Evolutionary conservation across 1,284 basidiomycete species (phyloP), one percentile per base, ranked within the genome.

Genomic region (Sanghuangporus baumii): DNA sequence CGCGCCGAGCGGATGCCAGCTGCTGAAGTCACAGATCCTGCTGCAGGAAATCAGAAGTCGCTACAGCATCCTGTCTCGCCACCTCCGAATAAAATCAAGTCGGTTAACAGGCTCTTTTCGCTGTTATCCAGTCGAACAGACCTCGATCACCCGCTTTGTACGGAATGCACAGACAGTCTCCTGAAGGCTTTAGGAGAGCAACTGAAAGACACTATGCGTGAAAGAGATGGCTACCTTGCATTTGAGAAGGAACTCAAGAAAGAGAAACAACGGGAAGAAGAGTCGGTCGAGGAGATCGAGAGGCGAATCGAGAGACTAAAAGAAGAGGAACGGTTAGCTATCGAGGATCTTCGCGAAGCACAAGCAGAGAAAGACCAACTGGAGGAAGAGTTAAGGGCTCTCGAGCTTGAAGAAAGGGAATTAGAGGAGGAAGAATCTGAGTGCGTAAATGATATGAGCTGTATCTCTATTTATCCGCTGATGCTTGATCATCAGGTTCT

Each of bases 81-180:
- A n/a, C 78, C 90, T 63, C 89, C 90, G 38, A 88, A 91, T 72
- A 89, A 89, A 55, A 76, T 91, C 56, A 86, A 87, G 62, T 89
- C 88, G 40, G 86, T 88, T 58, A 79, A 81, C 67, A 85, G 85
- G 38, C 80, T 96, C 38, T 91, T 95, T 71, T 86, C 89, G 69
- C 75, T 95, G 48, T 79, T 96, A 31, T 91, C 91, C 3, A 85
- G 86, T 57, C 81, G 87, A 48, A 91, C 93, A 55, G 89, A 93
- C 50, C 84, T 97, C 58, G 93, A 96, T 73, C 96, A 99, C 74
- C 97, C 97, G 2, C 81, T 99, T 9, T 99, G 97, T 73, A 86
- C 89, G 1, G 94, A 97, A 71, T 99, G 97, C 74, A 94, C 95
- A 2, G 88, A 92, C 69, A 83, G 90, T 59, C 76, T 98, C 51